phyloP scores from a whole-genome alignment of 371 early-diverging fungal species.

The Actinomucor elegans region DNA sequence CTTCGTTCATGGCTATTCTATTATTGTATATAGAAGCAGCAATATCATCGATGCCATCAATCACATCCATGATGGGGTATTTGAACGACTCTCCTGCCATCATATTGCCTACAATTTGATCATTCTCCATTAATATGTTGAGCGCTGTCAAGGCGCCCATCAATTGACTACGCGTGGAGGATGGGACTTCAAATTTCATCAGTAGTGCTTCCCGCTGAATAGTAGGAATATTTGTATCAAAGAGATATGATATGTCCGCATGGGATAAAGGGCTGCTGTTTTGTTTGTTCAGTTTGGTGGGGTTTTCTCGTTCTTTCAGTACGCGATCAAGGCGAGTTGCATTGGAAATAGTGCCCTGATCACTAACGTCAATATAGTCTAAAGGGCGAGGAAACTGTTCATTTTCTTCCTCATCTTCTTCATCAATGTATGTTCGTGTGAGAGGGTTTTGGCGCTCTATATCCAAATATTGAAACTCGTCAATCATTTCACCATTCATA shows the following conservation, averaged over 20 bases:
- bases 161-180: slow-evolving; percentile 18
- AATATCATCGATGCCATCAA: slow-evolving; percentile 9
- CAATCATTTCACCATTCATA: not conserved
- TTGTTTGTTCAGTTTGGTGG: not conserved
- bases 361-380: slow-evolving; percentile 30
- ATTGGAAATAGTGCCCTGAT: slow-evolving; percentile 26
- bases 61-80: not conserved
- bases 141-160: slow-evolving; percentile 38
- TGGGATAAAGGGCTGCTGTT: not conserved
- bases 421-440: too few relatives aligned
- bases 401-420: slow-evolving; percentile 1
- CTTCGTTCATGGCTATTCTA: not conserved
- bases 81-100: slow-evolving; percentile 4
- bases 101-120: slow-evolving; percentile 27
- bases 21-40: not conserved
- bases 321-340: slow-evolving; percentile 23
- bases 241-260: slow-evolving; percentile 8
- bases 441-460: too few relatives aligned
- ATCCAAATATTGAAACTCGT: not conserved
- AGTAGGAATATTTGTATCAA: slow-evolving; percentile 7
- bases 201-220: slow-evolving; percentile 14
- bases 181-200: slow-evolving; percentile 27
- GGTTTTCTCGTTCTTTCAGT: slow-evolving; percentile 9
- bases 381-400: slow-evolving; percentile 4
- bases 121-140: slow-evolving; percentile 42